Percentiles rank a stretch among this genome's conserved stretches.
phyloP scores from a whole-genome alignment of 2,329 filamentous ascomycete genomes.

The Microcyclospora tardicrescens region DNA sequence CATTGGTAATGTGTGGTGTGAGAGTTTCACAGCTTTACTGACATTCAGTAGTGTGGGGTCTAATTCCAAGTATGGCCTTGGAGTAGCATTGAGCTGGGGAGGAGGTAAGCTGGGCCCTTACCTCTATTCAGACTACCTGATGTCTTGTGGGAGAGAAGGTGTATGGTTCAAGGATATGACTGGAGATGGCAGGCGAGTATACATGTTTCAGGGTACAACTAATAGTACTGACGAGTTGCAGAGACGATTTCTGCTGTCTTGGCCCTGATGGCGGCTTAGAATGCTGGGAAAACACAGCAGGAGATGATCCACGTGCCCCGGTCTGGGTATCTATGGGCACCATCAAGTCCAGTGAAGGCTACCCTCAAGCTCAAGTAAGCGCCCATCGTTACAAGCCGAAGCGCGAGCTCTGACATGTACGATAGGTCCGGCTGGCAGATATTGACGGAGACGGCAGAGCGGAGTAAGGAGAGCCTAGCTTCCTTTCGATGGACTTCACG shows the following conservation, averaged over 20 bases:
- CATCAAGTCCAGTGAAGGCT: slow-evolving; percentile 4
- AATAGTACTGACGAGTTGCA: background rate
- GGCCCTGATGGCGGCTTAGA: slow-evolving; percentile 2
- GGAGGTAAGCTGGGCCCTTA: slow-evolving; percentile 1
- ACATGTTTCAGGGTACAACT: too few relatives aligned
- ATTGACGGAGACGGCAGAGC: slow-evolving; percentile 3
- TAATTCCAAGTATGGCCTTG: slow-evolving; percentile 1
- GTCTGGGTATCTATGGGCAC: slow-evolving; percentile 2
- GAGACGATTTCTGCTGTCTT: slow-evolving; percentile 4
- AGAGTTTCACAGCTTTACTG: too few relatives aligned
- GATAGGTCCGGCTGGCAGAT: slow-evolving; percentile 3
- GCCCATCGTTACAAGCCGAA: too few relatives aligned
- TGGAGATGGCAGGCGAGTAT: slow-evolving; percentile 1
- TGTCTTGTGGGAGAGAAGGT: slow-evolving; percentile 1
- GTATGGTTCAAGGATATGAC: slow-evolving; percentile 2
- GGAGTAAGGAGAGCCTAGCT: too few relatives aligned
- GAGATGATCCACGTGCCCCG: background rate
- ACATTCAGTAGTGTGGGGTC: background rate
- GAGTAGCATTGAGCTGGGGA: slow-evolving; percentile 2
- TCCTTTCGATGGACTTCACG: too few relatives aligned
- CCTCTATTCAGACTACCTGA: background rate
- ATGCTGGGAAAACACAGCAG: slow-evolving; percentile 3
- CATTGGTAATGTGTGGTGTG: too few relatives aligned
- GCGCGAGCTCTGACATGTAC: too few relatives aligned
- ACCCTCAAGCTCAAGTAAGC: slow-evolving; percentile 3